phyloP scores from a whole-genome alignment of 2,329 filamentous ascomycete species.

The Capronia epimyces region DNA sequence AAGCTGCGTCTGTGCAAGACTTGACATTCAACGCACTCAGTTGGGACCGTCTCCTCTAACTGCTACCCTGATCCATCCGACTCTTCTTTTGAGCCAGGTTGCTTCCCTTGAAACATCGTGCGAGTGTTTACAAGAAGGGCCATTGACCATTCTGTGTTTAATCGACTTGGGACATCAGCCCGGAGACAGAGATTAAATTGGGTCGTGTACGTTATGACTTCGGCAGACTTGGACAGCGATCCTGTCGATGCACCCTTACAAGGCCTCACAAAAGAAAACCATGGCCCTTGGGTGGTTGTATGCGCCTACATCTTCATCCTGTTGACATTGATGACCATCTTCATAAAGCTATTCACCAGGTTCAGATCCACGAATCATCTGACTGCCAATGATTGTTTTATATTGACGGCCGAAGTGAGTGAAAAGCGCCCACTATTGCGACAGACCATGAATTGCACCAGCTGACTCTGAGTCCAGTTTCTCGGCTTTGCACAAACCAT shows the following conservation, averaged over 20 bases:
- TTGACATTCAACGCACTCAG: background rate
- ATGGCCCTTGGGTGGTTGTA: conserved; percentile 6
- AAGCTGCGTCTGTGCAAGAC: too few species aligned
- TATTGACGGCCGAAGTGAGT: conserved; percentile 10
- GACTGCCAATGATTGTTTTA: conserved; percentile 10
- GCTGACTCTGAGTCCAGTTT: conserved; percentile 4
- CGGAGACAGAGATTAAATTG: background rate
- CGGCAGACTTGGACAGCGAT: background rate
- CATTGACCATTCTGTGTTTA: background rate
- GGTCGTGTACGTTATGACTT: background rate
- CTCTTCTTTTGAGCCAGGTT: background rate
- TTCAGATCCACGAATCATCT: conserved; percentile 12
- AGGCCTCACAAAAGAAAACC: conserved; percentile 7
- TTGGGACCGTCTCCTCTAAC: background rate
- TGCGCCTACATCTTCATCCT: conserved; percentile 13
- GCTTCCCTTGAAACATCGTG: background rate
- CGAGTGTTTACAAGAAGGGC: background rate
- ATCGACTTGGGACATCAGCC: background rate
- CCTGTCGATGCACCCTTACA: conserved; percentile 2
- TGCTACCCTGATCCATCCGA: background rate
- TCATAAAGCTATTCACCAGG: conserved; percentile 17
- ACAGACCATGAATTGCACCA: background rate
- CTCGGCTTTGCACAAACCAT: conserved; percentile 19
- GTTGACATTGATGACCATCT: conserved; percentile 11
- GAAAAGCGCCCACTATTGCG: background rate